These are phyloP conservation scores for Dictyostelium discoideum DNA, from an alignment of 78 protist genomes.

Conservation along the genomic window DNA sequence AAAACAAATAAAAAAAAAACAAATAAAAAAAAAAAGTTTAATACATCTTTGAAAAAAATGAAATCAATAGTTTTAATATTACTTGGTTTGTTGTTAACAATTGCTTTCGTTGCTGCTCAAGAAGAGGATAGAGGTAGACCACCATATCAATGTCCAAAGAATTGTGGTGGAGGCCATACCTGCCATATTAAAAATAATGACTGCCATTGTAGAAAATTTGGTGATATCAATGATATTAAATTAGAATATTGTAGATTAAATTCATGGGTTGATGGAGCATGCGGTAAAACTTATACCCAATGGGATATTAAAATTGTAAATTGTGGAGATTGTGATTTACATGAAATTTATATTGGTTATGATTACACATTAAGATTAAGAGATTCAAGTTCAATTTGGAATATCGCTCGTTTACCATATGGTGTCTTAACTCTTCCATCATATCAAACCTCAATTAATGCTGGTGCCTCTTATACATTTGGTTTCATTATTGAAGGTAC, in stretches of 20 bases:
- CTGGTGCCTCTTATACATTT: conserved; percentile 32
- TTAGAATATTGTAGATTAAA: neutral
- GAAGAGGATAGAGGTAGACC: neutral
- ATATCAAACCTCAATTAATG: conserved; percentile 25
- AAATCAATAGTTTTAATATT: neutral
- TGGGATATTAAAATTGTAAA: conserved; percentile 19
- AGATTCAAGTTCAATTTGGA: conserved; percentile 23
- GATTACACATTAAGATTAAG: conserved; percentile 22
- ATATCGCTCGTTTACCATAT: neutral
- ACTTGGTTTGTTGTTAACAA: neutral
- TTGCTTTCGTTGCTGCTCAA: neutral
- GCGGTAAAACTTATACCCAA: conserved; percentile 29
- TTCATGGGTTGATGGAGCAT: neutral
- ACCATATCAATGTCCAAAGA: neutral
- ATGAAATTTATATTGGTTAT: conserved; percentile 13
- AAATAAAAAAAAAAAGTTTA: neutral
- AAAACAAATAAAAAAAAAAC: neutral
- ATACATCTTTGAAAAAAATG: neutral
- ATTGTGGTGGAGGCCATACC: neutral
- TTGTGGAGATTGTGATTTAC: neutral
- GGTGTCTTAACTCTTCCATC: conserved; percentile 16
- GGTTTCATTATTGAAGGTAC: conserved; percentile 49
- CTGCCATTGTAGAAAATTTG: neutral
- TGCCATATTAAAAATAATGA: neutral
- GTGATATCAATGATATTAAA: neutral